phyloP scores from a whole-genome alignment of 805 yeast species.

The Teunomyces lycoperdinae region DNA sequence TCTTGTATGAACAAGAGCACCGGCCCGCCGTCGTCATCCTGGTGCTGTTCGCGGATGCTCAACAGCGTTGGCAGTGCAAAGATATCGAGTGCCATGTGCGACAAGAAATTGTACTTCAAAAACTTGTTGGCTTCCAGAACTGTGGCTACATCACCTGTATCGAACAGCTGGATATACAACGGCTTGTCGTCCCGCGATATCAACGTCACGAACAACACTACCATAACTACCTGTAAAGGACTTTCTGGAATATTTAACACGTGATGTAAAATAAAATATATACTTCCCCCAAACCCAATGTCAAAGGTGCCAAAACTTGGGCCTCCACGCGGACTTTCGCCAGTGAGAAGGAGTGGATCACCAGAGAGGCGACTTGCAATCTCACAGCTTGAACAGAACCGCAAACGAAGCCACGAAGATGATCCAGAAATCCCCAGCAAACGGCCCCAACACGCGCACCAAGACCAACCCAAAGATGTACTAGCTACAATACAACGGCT shows the following conservation, averaged over 20 bases:
- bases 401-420: background rate
- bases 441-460: background rate
- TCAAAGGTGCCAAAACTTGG: background rate
- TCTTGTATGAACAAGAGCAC: slow-evolving; percentile 62
- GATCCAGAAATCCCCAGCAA: background rate
- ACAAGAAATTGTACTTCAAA: slow-evolving; percentile 62
- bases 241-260: background rate
- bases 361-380: slow-evolving; percentile 8
- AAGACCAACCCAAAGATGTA: background rate
- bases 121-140: slow-evolving; percentile 38
- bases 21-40: slow-evolving; percentile 22
- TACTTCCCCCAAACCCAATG: background rate
- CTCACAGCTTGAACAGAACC: slow-evolving; percentile 5
- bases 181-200: slow-evolving; percentile 60
- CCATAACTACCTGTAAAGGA: background rate
- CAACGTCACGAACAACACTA: slow-evolving; percentile 52
- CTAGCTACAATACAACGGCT: background rate
- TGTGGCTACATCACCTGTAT: slow-evolving; percentile 8
- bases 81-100: slow-evolving; percentile 75
- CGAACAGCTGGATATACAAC: slow-evolving; percentile 56
- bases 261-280: background rate
- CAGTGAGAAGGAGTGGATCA: slow-evolving; percentile 9
- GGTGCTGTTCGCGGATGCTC: slow-evolving; percentile 36
- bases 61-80: slow-evolving; percentile 53
- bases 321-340: slow-evolving; percentile 6